phyloP scores from a whole-genome alignment of 495 filamentous ascomycete species.

The Xeromyces bisporus region DNA sequence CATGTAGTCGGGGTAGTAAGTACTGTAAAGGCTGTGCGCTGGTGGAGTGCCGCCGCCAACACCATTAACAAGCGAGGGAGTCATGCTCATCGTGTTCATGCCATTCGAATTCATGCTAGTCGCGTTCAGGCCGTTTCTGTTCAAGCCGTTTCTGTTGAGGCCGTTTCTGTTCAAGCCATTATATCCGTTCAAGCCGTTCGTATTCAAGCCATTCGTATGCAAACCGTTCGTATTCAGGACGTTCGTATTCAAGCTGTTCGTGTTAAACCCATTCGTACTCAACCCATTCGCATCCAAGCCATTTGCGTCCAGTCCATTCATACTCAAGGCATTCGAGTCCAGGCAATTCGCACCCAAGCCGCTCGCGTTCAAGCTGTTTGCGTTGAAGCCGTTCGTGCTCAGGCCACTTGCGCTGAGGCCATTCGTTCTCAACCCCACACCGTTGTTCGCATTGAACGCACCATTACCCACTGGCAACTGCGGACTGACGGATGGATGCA shows the following conservation, averaged over 20 bases:
- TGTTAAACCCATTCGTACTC: slow-evolving; percentile 27
- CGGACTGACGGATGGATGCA: slow-evolving; percentile 17
- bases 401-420: no score
- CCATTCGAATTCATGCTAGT: not conserved
- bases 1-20: slow-evolving; percentile 41
- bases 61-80: slow-evolving; percentile 19
- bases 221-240: no score
- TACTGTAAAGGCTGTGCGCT: slow-evolving; percentile 24
- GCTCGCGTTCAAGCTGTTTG: slow-evolving; percentile 17
- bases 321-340: no score
- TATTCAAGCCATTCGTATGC: no score
- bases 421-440: slow-evolving; percentile 6
- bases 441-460: slow-evolving; percentile 26
- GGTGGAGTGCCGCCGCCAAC: slow-evolving; percentile 21
- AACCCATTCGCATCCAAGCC: no score
- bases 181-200: no score
- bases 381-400: slow-evolving; percentile 26
- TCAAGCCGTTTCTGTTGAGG: no score
- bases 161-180: no score
- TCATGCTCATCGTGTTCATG: slow-evolving; percentile 27
- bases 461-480: slow-evolving; percentile 21
- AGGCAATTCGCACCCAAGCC: no score
- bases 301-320: no score
- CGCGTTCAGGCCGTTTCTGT: no score
- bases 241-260: slow-evolving; percentile 17